Base-by-base conservation (phyloP, 2,329 filamentous ascomycete genomes). In the Ustulina deusta region DNA sequence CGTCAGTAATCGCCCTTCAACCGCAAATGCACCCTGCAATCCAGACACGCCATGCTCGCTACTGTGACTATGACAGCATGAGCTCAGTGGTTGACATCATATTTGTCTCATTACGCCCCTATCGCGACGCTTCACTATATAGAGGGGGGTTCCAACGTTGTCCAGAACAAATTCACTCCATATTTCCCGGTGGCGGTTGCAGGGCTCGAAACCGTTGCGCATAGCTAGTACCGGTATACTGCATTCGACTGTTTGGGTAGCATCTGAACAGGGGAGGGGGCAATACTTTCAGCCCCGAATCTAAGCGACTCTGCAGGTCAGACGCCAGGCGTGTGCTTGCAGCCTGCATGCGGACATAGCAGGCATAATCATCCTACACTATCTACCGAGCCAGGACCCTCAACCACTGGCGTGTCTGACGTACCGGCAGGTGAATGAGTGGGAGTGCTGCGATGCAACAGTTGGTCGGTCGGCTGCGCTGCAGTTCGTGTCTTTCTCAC, bases 221-320 rank as follows among this genome's bases (percentile, higher is more conserved):
- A 40, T 34, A 52, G 15, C 15, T 54, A 22, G 20, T 46, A 11
- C 29, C 29, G 42, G 58, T 52, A 59, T n/a, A n/a, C n/a, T n/a
- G n/a, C 29, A 55, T 56, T 38, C 32, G 27, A 32, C 38, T 27
- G 57, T 49, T 61, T 61, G 34, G 63, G 63, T 61, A 61, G 51
- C n/a, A 61, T 61, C 32, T 51, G 13, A 42, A 42, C 42, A 42
- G 57, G 57, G 57, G 40, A 51, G 52, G 52, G 32, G 55, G 48
- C 44, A 60, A 46, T 65, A 54, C 40, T 36, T 65, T 66, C 58
- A 66, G 58, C 63, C 63, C 63, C 63, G 57, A 62, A 58, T 66
- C 34, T 62, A 62, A 66, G 44, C 58, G 58, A 62, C n/a, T 17
- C 63, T 60, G 56, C 49, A 54, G 55, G 38, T n/a, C 36, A 40